Evolutionary conservation across 768 basidiomycete genomes (phyloP), one percentile per base, ranked within the genome.

Genomic region (Galerina sulciceps): DNA sequence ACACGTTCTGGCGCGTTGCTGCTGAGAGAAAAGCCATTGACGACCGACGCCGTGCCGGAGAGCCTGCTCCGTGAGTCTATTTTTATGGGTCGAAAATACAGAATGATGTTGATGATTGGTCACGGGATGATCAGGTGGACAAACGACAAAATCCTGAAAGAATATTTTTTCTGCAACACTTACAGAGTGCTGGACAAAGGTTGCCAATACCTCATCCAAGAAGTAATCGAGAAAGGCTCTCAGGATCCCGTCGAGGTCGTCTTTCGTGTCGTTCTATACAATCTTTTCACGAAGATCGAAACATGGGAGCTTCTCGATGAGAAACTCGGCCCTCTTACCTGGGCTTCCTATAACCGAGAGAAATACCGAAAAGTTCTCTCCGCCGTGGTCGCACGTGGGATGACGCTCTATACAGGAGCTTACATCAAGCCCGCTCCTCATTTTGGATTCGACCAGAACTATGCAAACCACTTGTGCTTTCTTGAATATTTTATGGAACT

Each of bases 211-310:
- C 76, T 93, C 56, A 79, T 93, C 34, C 65, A 70, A 6, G 81
- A 90, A 55, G 89, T 93, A 59, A 85, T 93, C 60, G 80, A 87
- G 63, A 83, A 84, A 65, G 90, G 90, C 38, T 76, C 84, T 2
- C 86, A 87, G 63, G 72, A 77, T 31, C 79, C 81, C 18, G 71
- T 73, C 13, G 91, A 93, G 69, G 69, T 90, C 53, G 80, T 83
- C 20, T 93, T 93, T 63, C 87, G 91, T 44, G 81, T 93, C 55
- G 58, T 80, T 15, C 76, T 93, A 40, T 93, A 89, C 78, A 88
- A 87, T 65, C 76, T 76, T 11, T 93, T 89, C 75, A 90, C 87
- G 62, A 85, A 74, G 63, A 85, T 88, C 43, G 83, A 83, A 57
- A 93, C 91, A 9, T 93, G 89, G 84, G 82, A 90, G 68, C 72